Evolutionary conservation across 208 protist genomes (phyloP), one percentile per base, ranked within the genome.

Genomic region (Leishmania braziliensis): DNA sequence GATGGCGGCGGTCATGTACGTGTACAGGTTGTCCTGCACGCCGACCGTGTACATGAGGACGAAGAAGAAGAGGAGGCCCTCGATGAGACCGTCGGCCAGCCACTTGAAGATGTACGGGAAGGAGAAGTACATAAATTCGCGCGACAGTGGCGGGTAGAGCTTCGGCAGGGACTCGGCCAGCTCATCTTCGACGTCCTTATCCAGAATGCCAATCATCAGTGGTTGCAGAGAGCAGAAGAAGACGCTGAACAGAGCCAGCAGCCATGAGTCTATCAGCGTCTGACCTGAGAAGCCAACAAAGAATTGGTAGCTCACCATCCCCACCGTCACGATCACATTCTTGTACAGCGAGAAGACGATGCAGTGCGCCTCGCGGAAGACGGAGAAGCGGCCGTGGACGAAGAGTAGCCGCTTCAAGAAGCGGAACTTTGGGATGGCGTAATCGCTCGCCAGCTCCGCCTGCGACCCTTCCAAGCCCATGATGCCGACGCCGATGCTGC

Each of bases 261-360:
- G 77, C 95, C 95, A 98, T 39, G 90, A 92, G 77, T 98, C 93
- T 75, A 96, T 92, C 65, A 97, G 85, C 33, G 91, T 39, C 82
- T 92, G 82, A n/a, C 94, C 97, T 3, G 96, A 97, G 87, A 93
- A 99, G 56, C 88, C 92, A 56, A 80, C 83, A 84, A 89, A 98
- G 71, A 93, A 92, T 70, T 78, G 77, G 83, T 97, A 99, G 54
- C 81, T 89, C 50, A 97, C 91, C 72, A 97, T 89, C 10, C 89
- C 84, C 33, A 96, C 80, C 36, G 92, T 91, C 48, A 99, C 82
- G 10, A 96, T 79, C 23, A 99, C 87, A 80, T 99, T 99, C 86
- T 99, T 99, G 87, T 99, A 99, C 62, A 99, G 97, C 68, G 89
- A 98, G 85, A 97, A 99, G 8, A 98, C 77, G 62, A 99, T 90